Evolutionary conservation across 169 alveolate genomes (phyloP).

Genomic region (Eimeria acervulina): DNA sequence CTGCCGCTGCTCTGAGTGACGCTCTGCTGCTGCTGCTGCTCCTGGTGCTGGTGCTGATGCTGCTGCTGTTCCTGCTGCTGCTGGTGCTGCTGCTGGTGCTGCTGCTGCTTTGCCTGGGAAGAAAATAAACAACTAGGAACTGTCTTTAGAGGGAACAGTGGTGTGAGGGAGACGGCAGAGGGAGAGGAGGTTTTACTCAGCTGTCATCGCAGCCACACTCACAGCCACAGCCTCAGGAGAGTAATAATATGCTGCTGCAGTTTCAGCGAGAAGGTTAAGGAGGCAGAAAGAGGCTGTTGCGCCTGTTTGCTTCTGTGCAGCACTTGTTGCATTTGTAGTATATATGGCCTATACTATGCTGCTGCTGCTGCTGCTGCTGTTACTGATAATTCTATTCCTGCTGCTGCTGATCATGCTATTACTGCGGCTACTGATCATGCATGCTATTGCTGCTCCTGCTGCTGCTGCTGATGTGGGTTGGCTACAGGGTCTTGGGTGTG

Average conservation of each 20-base stretch:
- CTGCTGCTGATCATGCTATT: background rate
- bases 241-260: too few relatives aligned
- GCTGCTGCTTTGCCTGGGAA: background rate
- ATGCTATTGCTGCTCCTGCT: background rate
- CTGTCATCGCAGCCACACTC: too few relatives aligned
- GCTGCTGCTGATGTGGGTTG: background rate
- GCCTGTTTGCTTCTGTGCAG: background rate
- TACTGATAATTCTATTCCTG: too few relatives aligned
- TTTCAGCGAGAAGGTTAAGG: background rate
- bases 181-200: too few relatives aligned
- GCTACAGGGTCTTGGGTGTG: conserved; percentile 82
- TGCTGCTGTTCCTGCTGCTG: conserved; percentile 5
- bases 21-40: background rate
- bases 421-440: background rate
- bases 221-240: too few relatives aligned
- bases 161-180: background rate
- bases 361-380: background rate
- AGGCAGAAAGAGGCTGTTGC: background rate
- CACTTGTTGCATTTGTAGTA: background rate
- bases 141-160: background rate
- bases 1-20: background rate
- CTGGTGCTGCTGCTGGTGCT: background rate
- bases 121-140: too few relatives aligned
- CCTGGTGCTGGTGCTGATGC: too few relatives aligned
- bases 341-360: background rate